Evolutionary conservation across 2,329 filamentous ascomycete species (phyloP).

Genomic region (Epichloe sylvatica): DNA sequence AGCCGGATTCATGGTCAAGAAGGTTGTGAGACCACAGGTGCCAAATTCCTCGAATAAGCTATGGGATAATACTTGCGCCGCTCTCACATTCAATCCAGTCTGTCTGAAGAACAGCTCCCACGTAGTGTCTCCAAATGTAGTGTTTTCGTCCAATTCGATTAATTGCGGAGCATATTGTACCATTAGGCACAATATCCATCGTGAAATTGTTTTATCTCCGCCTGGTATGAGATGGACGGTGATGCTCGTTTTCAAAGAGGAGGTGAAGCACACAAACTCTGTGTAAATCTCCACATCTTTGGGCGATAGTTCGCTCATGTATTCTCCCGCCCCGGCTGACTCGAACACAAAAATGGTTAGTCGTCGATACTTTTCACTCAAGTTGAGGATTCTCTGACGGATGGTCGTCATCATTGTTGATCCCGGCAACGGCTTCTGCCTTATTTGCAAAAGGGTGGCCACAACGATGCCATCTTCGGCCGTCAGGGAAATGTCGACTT

Average conservation of each 20-base stretch:
- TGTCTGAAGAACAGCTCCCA: constrained; percentile 24
- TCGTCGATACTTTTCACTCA: constrained; percentile 49
- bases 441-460: constrained; percentile 57
- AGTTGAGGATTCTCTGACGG: constrained; percentile 37
- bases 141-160: constrained; percentile 16
- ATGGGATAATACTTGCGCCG: constrained; percentile 20
- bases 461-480: constrained; percentile 54
- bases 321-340: constrained; percentile 27
- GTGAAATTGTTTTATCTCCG: constrained; percentile 32
- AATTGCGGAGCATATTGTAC: constrained; percentile 26
- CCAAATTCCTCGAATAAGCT: constrained; percentile 14
- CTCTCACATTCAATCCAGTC: constrained; percentile 23
- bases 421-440: constrained; percentile 53
- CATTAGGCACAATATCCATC: constrained; percentile 41
- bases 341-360: constrained; percentile 57
- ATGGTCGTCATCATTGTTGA: constrained; percentile 30
- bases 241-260: constrained; percentile 24
- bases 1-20: constrained; percentile 17
- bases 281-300: constrained; percentile 32
- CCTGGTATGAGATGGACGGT: constrained; percentile 36
- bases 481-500: constrained; percentile 63
- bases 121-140: constrained; percentile 27
- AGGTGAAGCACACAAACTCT: constrained; percentile 36
- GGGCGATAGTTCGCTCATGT: constrained; percentile 20
- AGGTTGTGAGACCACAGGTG: constrained; percentile 16